Evolutionary conservation across 2,329 filamentous ascomycete genomes (phyloP), one percentile per base, ranked within the genome.

Genomic region (Fusarium nelsonii): DNA sequence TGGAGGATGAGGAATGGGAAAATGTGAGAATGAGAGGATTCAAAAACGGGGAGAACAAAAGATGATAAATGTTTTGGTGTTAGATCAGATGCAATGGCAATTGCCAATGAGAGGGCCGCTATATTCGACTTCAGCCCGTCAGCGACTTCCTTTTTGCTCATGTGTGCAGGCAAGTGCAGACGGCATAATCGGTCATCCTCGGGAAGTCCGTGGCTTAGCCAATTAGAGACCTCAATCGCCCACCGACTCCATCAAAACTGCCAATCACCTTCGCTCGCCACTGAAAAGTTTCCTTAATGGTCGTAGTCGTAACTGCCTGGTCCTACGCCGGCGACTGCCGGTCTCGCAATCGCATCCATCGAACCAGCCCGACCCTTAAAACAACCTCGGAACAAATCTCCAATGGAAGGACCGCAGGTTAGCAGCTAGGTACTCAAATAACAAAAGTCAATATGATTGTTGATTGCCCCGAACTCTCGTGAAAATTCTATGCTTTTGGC

Each of bases 81-180:
- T 51, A 26, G 57, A 51, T 43, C 57, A 34, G 51, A 33, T 55
- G 50, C 45, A 59, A 63, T 58, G 39, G 51, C 54, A 57, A 68
- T 73, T 74, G 48, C 71, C 71, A 73, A 73, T 73, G 63, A 70
- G 69, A 63, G 48, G 54, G 66, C 52, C 59, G 68, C 53, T 68
- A 74, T 65, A 71, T 51, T 51, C 23, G 18, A 72, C 55, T 55
- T 37, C 12, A 39, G 54, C 39, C 65, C 48, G 68, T 67, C 65
- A 67, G 66, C 57, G 53, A 61, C 45, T 56, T 57, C 62, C 41
- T 61, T 52, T 49, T 44, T 41, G 43, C 33, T 44, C 66, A 63
- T 67, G 65, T 46, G 23, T 23, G 23, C 23, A 23, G 23, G 23
- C 23, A 23, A 6, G 23, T 23, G 61, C 61, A 64, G 36, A 41